phyloP scores from a whole-genome alignment of 1,139 yeast genomes.

The Geotrichum bryndzae region DNA sequence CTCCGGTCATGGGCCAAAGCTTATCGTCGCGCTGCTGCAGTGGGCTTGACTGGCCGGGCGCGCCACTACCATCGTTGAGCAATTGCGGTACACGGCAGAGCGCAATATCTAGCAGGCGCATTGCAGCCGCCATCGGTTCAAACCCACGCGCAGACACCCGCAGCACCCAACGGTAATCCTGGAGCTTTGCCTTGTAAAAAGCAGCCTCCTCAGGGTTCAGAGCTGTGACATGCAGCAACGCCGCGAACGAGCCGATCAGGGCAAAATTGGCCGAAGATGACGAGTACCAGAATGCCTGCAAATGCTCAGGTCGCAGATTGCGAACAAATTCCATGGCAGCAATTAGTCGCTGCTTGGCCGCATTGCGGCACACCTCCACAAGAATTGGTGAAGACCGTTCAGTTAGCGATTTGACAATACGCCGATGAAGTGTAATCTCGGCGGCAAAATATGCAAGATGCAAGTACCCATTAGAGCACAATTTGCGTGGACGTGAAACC shows the following conservation, averaged over 20 bases:
- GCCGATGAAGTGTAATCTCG: slow-evolving; percentile 76
- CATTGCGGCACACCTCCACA: slow-evolving; percentile 67
- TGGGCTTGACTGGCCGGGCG: background rate
- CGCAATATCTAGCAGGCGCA: slow-evolving; percentile 53
- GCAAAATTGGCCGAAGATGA: slow-evolving; percentile 73
- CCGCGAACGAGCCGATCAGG: slow-evolving; percentile 79
- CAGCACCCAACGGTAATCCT: slow-evolving; percentile 69
- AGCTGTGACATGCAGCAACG: slow-evolving; percentile 48
- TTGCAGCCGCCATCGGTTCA: slow-evolving; percentile 65
- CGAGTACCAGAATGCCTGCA: slow-evolving; percentile 84
- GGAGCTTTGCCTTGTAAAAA: slow-evolving; percentile 59
- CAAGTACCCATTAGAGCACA: slow-evolving; percentile 59
- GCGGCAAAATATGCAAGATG: slow-evolving; percentile 84
- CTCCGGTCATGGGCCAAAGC: background rate
- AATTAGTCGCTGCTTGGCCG: slow-evolving; percentile 71
- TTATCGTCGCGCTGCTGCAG: background rate
- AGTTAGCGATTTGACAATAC: slow-evolving; percentile 53
- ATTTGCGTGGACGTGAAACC: slow-evolving; percentile 25
- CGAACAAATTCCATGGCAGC: slow-evolving; percentile 80
- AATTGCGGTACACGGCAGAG: slow-evolving; percentile 25
- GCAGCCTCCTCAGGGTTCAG: slow-evolving; percentile 50
- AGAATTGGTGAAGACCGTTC: slow-evolving; percentile 45
- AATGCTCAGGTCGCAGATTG: slow-evolving; percentile 70
- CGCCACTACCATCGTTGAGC: slow-evolving; percentile 9
- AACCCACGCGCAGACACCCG: slow-evolving; percentile 70